A percentile compares a stretch with the other conserved stretches of the same genome.
These are phyloP conservation scores for Filosporella fistucella DNA, from an alignment of 495 filamentous ascomycete species.

Conservation along the genomic window DNA sequence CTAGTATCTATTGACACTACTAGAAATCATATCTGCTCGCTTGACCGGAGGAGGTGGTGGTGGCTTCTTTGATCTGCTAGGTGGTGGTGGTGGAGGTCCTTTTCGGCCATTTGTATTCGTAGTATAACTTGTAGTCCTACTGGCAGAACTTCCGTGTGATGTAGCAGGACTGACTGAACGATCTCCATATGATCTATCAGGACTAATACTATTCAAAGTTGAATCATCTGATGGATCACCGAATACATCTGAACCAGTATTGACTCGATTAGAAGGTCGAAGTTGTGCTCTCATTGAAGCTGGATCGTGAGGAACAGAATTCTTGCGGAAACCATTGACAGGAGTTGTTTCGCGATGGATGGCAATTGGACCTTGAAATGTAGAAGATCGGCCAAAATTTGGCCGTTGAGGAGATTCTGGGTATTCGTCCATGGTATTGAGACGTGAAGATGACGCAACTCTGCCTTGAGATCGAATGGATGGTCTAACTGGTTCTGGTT, in stretches of 20 bases:
- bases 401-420: slow-evolving; percentile 19
- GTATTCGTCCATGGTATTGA: slow-evolving; percentile 15
- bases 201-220: slow-evolving; percentile 22
- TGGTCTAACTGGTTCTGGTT: slow-evolving; percentile 44
- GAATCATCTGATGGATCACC: slow-evolving; percentile 27
- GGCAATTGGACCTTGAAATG: slow-evolving; percentile 25
- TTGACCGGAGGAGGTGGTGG: slow-evolving; percentile 25
- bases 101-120: slow-evolving; percentile 19
- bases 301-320: slow-evolving; percentile 13
- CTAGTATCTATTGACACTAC: slow-evolving; percentile 10
- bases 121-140: slow-evolving; percentile 16
- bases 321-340: slow-evolving; percentile 9
- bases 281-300: slow-evolving; percentile 17
- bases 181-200: slow-evolving; percentile 23
- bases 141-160: slow-evolving; percentile 19
- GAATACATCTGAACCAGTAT: slow-evolving; percentile 23
- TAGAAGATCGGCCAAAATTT: slow-evolving; percentile 15
- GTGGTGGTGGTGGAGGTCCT: slow-evolving; percentile 24
- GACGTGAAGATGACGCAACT: slow-evolving; percentile 17
- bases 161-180: slow-evolving; percentile 22
- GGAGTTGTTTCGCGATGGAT: slow-evolving; percentile 23
- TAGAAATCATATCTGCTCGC: slow-evolving; percentile 20
- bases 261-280: slow-evolving; percentile 20
- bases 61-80: slow-evolving; percentile 22
- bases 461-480: slow-evolving; percentile 50